Evolutionary conservation across 129 eudicot species (phyloP).

Genomic region (Escallonia herrerae): DNA sequence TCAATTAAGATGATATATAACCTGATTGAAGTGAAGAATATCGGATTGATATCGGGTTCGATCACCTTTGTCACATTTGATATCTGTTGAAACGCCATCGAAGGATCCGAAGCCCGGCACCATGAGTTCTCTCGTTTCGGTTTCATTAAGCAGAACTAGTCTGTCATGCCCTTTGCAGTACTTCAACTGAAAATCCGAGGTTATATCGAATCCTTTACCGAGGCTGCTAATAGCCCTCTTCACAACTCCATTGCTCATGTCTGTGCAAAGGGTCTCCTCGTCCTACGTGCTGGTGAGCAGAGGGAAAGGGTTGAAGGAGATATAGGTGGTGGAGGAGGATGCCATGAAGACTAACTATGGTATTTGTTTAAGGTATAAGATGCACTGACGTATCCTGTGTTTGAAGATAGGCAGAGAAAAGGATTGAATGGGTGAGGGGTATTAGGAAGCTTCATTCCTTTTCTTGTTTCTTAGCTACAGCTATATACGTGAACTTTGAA

Average conservation of each 20-base stretch:
- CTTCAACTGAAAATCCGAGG: slow-evolving; percentile 83
- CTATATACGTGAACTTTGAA: too few species aligned
- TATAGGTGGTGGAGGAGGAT: slow-evolving; percentile 1
- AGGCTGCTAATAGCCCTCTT: slow-evolving; percentile 56
- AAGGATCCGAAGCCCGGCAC: slow-evolving; percentile 72
- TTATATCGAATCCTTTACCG: slow-evolving; percentile 89
- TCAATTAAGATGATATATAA: too few species aligned
- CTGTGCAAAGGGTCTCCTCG: background rate
- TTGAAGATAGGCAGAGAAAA: slow-evolving; percentile 7
- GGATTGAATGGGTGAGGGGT: background rate
- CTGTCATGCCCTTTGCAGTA: slow-evolving; percentile 72
- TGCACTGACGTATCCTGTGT: background rate
- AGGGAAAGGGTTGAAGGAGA: background rate
- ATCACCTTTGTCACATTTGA: slow-evolving; percentile 91
- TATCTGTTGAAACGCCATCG: slow-evolving; percentile 53
- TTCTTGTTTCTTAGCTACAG: slow-evolving; percentile 2
- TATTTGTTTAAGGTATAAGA: background rate
- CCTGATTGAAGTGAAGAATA: slow-evolving; percentile 78
- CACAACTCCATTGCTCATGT: slow-evolving; percentile 35
- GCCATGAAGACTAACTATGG: background rate
- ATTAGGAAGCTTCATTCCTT: slow-evolving; percentile 23
- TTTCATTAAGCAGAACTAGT: slow-evolving; percentile 50
- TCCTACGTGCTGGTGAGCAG: slow-evolving; percentile 2
- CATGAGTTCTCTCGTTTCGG: slow-evolving; percentile 27
- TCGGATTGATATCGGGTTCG: slow-evolving; percentile 77